Conservation (phyloP, 768 basidiomycete genomes). For the Neoboletus magnificus region DNA sequence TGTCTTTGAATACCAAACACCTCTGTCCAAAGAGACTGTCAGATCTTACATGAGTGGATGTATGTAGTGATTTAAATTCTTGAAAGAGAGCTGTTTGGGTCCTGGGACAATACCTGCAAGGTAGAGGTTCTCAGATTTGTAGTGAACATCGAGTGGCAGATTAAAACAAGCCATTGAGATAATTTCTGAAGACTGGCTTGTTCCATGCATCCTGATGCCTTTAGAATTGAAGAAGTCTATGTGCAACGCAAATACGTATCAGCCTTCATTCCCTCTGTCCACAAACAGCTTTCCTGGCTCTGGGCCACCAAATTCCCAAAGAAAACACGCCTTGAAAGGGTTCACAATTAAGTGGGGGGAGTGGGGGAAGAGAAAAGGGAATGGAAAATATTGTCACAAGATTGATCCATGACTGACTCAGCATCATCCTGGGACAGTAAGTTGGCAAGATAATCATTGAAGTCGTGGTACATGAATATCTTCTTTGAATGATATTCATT, state of each 20-base stretch:
- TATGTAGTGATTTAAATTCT: slow-evolving; percentile 36
- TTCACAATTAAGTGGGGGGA: neutral
- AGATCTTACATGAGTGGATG: slow-evolving; percentile 36
- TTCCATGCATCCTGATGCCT: slow-evolving; percentile 24
- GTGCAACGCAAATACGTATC: slow-evolving; percentile 29
- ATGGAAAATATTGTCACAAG: neutral
- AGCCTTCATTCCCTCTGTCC: slow-evolving; percentile 17
- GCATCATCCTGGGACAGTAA: neutral
- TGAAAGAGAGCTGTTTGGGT: slow-evolving; percentile 31
- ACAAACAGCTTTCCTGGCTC: neutral
- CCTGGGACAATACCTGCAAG: slow-evolving; percentile 37
- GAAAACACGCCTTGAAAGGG: slow-evolving; percentile 19
- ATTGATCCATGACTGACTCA: neutral
- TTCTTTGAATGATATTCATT: neutral
- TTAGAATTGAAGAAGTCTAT: slow-evolving; percentile 38
- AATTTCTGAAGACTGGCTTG: slow-evolving; percentile 18
- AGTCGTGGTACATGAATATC: slow-evolving; percentile 2
- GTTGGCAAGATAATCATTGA: slow-evolving; percentile 8
- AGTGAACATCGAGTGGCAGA: slow-evolving; percentile 33
- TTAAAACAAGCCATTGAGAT: slow-evolving; percentile 25
- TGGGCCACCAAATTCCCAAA: slow-evolving; percentile 29
- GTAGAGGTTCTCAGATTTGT: slow-evolving; percentile 39
- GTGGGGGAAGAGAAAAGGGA: neutral
- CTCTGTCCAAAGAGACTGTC: slow-evolving; percentile 25
- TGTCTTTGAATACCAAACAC: slow-evolving; percentile 24